Base-by-base conservation (phyloP, 202 grass and related monocot species). In the Zizania palustris region DNA sequence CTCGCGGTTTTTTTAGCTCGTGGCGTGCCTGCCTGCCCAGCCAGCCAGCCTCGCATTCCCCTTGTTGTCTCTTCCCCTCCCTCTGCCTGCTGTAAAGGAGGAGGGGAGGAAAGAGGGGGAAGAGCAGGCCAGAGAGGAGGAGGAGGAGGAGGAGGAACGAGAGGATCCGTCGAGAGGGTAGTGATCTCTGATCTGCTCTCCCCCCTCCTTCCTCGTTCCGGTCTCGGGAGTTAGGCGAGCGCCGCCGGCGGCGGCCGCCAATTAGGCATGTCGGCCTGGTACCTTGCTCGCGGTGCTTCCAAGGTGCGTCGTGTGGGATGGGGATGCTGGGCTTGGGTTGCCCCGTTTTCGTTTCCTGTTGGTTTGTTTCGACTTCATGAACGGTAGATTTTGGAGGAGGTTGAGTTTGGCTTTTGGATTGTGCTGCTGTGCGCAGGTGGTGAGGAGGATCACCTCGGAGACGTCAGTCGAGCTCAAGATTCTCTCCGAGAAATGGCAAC, bases 401-500 rank as follows among this genome's bases (percentile, higher is more conserved):
- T n/a, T 57, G 51, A 62, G 5, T 39, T 39, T 39, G 62, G 39
- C 72, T 82, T 82, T 64, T 71, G 51, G 80, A 12, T 63, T 36
- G 6, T 55, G 40, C 18, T 76, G 42, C 9, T 0, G 16, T n/a
- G 35, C 65, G 74, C 71, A 95, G 92, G 69, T 95, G 57, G 71
- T 86, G 65, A 95, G 88, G 65, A 95, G 83, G 86, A 62, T 95
- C 42, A 87, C 67, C 73, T 54, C 74, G 33, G 92, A 95, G 86
- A 85, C 74, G 40, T 69, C 86, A 6, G 76, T 91, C 28, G 92
- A 95, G 76, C 77, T 95, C 71, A 90, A 95, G 78, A 90, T 95
- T 75, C 84, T 95, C 63, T 74, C 76, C 35, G 86, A 91, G 41
- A 95, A 95, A 84, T 95, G 92, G 92, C 83, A 66, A 19, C 92